Evolutionary conservation across 2,329 filamentous ascomycete species (phyloP).

Genomic region (Colletotrichum musicola): DNA sequence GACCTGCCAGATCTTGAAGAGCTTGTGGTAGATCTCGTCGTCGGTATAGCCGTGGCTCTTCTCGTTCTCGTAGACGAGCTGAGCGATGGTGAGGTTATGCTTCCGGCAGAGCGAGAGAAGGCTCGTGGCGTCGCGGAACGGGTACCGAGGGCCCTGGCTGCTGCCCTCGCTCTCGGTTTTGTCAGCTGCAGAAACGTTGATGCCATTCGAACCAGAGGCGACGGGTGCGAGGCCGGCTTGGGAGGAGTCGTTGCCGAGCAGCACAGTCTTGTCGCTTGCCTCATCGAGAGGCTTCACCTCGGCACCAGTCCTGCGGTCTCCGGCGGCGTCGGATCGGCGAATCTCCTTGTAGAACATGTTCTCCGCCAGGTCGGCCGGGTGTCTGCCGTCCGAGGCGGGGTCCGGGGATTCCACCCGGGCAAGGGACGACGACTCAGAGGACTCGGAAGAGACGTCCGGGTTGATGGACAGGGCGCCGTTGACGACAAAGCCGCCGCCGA

Average conservation of each 20-base stretch:
- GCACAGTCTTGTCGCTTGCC: constrained; percentile 23
- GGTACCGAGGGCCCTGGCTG: constrained; percentile 53
- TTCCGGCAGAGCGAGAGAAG: constrained; percentile 60
- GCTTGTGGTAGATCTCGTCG: constrained; percentile 60
- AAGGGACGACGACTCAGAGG: not conserved
- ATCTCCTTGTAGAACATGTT: constrained; percentile 67
- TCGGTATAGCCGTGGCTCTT: constrained; percentile 64
- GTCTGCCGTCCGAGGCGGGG: constrained; percentile 39
- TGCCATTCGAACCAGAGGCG: constrained; percentile 5
- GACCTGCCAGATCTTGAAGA: constrained; percentile 63
- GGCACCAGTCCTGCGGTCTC: constrained; percentile 58
- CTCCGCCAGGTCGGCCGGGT: constrained; percentile 63
- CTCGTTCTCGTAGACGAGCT: constrained; percentile 65
- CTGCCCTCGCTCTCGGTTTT: constrained; percentile 9
- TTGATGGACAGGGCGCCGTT: constrained; percentile 62
- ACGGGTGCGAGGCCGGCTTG: not conserved
- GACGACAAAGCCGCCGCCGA: constrained; percentile 65
- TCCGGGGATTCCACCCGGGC: constrained; percentile 42
- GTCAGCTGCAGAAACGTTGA: not conserved
- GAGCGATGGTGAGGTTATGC: constrained; percentile 64
- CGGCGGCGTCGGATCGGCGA: constrained; percentile 58
- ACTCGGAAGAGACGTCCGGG: constrained; percentile 41
- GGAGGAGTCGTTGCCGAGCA: constrained; percentile 6
- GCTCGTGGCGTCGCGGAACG: constrained; percentile 61
- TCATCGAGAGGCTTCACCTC: constrained; percentile 54